A percentile compares a stretch with the other conserved stretches of the same genome.
Conservation (phyloP, 805 yeast species). For the Phaffomyces antillensis region DNA sequence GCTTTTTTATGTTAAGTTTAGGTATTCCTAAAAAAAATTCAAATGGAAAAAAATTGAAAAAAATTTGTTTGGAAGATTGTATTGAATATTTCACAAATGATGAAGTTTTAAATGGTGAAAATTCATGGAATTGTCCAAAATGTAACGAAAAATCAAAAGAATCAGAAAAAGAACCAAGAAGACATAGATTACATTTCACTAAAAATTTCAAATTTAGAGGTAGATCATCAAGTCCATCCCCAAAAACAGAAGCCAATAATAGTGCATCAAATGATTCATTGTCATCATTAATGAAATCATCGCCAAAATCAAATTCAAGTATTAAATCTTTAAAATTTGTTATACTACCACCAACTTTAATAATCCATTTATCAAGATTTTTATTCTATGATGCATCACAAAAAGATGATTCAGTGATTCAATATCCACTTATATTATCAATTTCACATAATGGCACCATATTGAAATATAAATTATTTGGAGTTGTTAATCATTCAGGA, state of each 20-base stretch:
- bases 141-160: constrained; percentile 30
- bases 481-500: constrained; percentile 68
- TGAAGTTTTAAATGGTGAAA: constrained; percentile 62
- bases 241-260: not conserved
- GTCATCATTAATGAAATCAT: constrained; percentile 14
- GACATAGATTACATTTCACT: constrained; percentile 17
- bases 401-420: constrained; percentile 42
- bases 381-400: constrained; percentile 45
- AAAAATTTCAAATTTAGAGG: constrained; percentile 19
- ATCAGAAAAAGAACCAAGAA: constrained; percentile 11
- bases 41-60: constrained; percentile 25
- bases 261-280: constrained; percentile 7
- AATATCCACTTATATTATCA: constrained; percentile 48
- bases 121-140: constrained; percentile 81
- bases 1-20: constrained; percentile 55
- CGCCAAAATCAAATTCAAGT: constrained; percentile 31
- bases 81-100: constrained; percentile 53
- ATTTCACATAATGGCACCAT: constrained; percentile 34
- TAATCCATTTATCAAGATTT: constrained; percentile 83
- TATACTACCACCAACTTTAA: constrained; percentile 68
- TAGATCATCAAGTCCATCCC: constrained; percentile 22
- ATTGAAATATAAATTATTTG: constrained; percentile 45
- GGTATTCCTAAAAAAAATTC: constrained; percentile 41
- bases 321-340: constrained; percentile 70
- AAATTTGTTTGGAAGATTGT: constrained; percentile 46